Evolutionary conservation across 257 asterid genomes (phyloP), one percentile per base, ranked within the genome.

Genomic region (Paraleonurus japonicus): DNA sequence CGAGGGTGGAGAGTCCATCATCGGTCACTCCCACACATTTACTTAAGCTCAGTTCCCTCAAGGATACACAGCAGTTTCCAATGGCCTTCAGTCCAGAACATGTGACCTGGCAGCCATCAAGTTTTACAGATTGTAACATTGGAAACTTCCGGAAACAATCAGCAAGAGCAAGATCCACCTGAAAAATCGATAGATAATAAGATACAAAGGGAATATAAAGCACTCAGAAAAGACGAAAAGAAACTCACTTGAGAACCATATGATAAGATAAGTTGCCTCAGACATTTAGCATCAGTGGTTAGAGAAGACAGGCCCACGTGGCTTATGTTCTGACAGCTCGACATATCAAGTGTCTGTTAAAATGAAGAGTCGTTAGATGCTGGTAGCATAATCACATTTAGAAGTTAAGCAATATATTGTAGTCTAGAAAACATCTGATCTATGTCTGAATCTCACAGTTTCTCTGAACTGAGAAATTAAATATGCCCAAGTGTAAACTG

Each of bases 1-100:
- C 91, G 22, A 92, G 67, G n/a, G 84, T 85, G 28, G 91, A 85
- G 61, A 92, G 95, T 24, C 92, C 98, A 69, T 88, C 96, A 39
- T 92, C 98, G 3, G 91, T 88, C 61, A 92, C 96, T 26, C 96
- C 96, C 61, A 55, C 57, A 35, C 96, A 92, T 80, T 90, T 92
- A 73, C 96, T 83, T 61, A 92, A 81, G 85, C 93, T 88, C 74
- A 92, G 84, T 65, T 90, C 96, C 15, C 30, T 78, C 47, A 92
- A 83, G 1, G 96, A 85, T 43, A 77, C 78, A 61, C 91, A 82
- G 83, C 84, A 79, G 67, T 90, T 84, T 71, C 90, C 96, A 57
- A 92, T 82, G 57, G 95, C 89, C 74, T 80, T 83, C 48, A 92
- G 96, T n/a, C 92, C 96, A 1, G 85, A 80, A 78, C 91, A 80